Base-by-base conservation (phyloP, 345 rosid genomes). In the Dipteronia dyeriana region DNA sequence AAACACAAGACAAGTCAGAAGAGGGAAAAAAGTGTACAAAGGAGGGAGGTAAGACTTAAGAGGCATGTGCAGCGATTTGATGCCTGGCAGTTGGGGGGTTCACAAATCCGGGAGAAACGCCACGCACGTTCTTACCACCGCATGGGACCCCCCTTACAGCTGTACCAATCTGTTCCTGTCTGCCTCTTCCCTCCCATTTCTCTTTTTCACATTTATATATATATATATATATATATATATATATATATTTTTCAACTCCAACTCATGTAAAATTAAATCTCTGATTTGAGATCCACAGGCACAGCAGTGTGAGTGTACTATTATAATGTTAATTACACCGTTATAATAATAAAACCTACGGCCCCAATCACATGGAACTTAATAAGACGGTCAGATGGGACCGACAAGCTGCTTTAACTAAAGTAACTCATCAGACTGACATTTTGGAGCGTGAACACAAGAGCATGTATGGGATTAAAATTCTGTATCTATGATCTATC, bases 111-210 rank as follows among this genome's bases (percentile, higher is more conserved):
- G 88, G 84, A 87, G 85, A 76, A 80, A 85, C 79, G 85, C 90
- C 84, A 82, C 83, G 84, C 94, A 86, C 86, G 92, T 90, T 90
- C 85, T 82, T 84, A 78, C 84, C 86, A 83, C 83, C 78, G 81
- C 83, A 63, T 65, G 79, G 84, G 76, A 9, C 65, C 82, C 75
- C 66, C 10, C 71, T 65, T 61, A 78, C 86, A 79, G 86, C 86
- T 84, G 83, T 81, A 68, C 84, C 85, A 77, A 75, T 84, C 85
- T 86, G 84, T 84, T 84, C 66, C 65, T 86, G 87, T 84, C 84
- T 66, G 64, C 77, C 79, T 56, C 47, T 47, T 7, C 29, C 54
- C 25, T 54, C 56, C 56, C 4, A 26, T 57, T 47, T 19, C 12
- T 56, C 23, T 51, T 26, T 63, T 41, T 67, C 66, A 20, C 66